phyloP scores from a whole-genome alignment of 2,329 filamentous ascomycete genomes.

The Colletotrichum higginsianum region DNA sequence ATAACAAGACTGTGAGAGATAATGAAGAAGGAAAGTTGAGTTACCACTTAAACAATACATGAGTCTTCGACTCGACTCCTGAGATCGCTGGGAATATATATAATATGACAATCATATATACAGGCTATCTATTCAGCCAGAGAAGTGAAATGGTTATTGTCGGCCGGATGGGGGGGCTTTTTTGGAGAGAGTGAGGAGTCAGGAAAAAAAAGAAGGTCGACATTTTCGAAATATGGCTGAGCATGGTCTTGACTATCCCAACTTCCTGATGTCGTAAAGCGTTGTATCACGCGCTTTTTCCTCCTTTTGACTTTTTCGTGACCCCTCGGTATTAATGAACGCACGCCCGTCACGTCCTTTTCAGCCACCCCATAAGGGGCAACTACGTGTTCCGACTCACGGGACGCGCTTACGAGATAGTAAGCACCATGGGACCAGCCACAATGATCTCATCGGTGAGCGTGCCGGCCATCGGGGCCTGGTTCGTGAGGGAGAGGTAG shows the following conservation, averaged over 20 bases:
- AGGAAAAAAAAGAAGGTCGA: constrained; percentile 40
- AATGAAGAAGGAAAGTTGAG: constrained; percentile 10
- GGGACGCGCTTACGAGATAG: constrained; percentile 59
- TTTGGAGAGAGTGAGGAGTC: constrained; percentile 36
- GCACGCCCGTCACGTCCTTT: constrained; percentile 30
- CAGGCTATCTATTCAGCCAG: constrained; percentile 46
- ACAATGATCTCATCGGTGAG: constrained; percentile 75
- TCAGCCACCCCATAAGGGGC: constrained; percentile 12
- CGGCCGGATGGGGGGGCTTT: constrained; percentile 20
- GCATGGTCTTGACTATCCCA: constrained; percentile 35
- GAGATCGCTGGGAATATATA: constrained; percentile 45
- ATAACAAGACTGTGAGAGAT: constrained; percentile 18
- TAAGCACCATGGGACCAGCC: constrained; percentile 74
- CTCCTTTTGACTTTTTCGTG: constrained; percentile 10
- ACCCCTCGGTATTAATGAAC: constrained; percentile 39
- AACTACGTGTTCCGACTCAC: constrained; percentile 3
- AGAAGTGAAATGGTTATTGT: constrained; percentile 36
- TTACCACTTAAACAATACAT: constrained; percentile 42
- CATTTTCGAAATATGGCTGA: constrained; percentile 40
- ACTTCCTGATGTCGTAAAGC: constrained; percentile 31
- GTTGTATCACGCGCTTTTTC: constrained; percentile 31
- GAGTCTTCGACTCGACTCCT: constrained; percentile 38
- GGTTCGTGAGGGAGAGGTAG: constrained; percentile 76
- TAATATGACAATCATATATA: constrained; percentile 47
- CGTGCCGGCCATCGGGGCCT: constrained; percentile 63